Evolutionary conservation across 306 rosid species (phyloP).

Genomic region (Vigna hirtella): DNA sequence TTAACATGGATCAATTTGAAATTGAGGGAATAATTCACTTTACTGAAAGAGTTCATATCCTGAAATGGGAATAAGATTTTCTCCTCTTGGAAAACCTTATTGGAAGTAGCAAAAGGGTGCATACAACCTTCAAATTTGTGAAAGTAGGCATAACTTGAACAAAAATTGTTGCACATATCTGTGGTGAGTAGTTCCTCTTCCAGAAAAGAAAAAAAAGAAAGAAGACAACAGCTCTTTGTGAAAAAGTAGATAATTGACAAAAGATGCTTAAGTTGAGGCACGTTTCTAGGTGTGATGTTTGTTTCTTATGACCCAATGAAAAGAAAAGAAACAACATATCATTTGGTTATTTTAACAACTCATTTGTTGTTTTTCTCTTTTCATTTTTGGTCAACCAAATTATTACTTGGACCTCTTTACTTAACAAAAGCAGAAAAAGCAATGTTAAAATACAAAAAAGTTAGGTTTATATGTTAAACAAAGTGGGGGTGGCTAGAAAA

Average conservation of each 20-base stretch:
- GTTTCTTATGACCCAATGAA: conserved; percentile 35
- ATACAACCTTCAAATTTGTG: conserved; percentile 9
- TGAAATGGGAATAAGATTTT: conserved; percentile 13
- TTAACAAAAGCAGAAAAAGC: conserved; percentile 50
- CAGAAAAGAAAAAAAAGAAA: neutral
- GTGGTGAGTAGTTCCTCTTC: neutral
- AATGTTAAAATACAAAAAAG: conserved; percentile 40
- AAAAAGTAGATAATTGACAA: conserved; percentile 31
- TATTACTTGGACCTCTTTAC: conserved; percentile 46
- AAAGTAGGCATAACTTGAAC: neutral
- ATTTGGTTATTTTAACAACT: conserved; percentile 37
- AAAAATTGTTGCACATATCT: neutral
- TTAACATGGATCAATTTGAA: neutral
- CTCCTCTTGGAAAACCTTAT: conserved; percentile 4
- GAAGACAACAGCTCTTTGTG: conserved; percentile 15
- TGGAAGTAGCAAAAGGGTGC: conserved; percentile 17
- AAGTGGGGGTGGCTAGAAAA: conserved; percentile 11
- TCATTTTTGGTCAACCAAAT: conserved; percentile 51
- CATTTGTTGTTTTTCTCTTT: conserved; percentile 29
- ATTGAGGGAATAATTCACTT: neutral
- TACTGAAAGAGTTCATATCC: neutral
- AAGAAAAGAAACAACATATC: conserved; percentile 40
- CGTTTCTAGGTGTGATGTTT: conserved; percentile 41
- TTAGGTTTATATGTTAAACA: conserved; percentile 35
- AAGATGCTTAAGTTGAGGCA: conserved; percentile 43